Base-by-base conservation (phyloP, 2,329 filamentous ascomycete genomes). In the Fusarium nisikadoi region DNA sequence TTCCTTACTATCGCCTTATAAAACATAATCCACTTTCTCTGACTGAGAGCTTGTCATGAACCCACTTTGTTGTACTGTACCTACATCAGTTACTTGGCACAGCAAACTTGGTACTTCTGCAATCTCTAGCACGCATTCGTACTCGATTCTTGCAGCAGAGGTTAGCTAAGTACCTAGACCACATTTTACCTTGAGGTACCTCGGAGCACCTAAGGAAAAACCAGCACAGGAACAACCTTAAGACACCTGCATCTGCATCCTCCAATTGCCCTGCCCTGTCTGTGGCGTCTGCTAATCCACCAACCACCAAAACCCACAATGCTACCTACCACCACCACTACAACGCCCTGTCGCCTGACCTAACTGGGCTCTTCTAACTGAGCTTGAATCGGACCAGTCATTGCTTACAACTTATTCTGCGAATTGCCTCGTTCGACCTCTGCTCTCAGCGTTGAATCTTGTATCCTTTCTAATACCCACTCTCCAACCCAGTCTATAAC, bases 291-390 rank as follows among this genome's bases (percentile, higher is more conserved):
- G 39, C 68, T 61, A 63, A 53, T 65, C 69, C 66, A 62, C 68
- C 71, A 54, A 68, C 62, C 62, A 64, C 50, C 54, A 66, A 45
- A 74, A 25, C 68, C 61, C 61, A 65, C 63, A 58, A 57, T 33
- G 43, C 62, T 46, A 43, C 58, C 38, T 41, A 41, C 52, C 41
- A 38, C 56, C 49, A 54, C 33, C 31, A 54, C 54, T 31, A 55
- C 58, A 72, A 67, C 64, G 62, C 62, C 58, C 71, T 62, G 72
- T 76, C 74, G 74, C 70, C 74, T 75, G 74, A 76, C 74, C 67
- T 58, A 41, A 45, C 60, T 42, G 35, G 41, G 47, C 52, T 50
- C 47, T 58, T 56, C 64, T 56, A 36, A 53, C 70, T 61, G 68
- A 71, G 54, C 58, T 71, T 27, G 45, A 62, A 61, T 65, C 62